Evolutionary conservation across 164 flowering plant species (phyloP), one percentile per base, ranked within the genome.

Genomic region (Aristolochia contorta): DNA sequence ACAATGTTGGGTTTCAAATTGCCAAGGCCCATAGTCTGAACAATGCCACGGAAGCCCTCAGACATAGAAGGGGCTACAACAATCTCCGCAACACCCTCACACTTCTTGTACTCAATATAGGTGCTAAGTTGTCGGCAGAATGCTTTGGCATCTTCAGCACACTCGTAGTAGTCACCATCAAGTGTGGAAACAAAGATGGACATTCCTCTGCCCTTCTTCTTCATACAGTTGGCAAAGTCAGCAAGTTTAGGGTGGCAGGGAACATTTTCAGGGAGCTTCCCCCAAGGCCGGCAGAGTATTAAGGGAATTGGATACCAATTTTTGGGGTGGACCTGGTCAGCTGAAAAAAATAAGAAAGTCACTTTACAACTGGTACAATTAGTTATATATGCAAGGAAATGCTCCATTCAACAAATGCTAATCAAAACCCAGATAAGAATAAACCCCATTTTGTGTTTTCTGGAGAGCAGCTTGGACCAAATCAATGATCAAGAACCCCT

Each of bases 161-260:
- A 65, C 58, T 91, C 96, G 54, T 83, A 84, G 63, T 94, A 94
- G 61, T 88, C 96, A n/a, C 99, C 99, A 62, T 94, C 99, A 32
- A 94, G 66, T 52, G 89, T 91, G 47, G 95, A 85, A 54, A 89
- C 74, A 72, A 94, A 94, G 16, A 94, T 87, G 62, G 99, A 94
- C 99, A 94, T 86, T 49, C 99, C 99, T 5, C 99, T 76, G 21
- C 99, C 99, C 67, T 94, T 94, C 75, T 94, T 94, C 85, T 91
- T 94, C 99, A 94, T 83, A 79, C 86, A 94, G 70, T 94, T 94
- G 25, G 99, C 99, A 72, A 94, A 94, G 69, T 94, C 99, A 1
- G 96, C 96, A 30, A 94, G 96, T 68, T 94, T 94, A 1, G 99
- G 99, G 70, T 94, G 99, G 71, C 99, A 94, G 0, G 99, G 99